Evolutionary conservation across 306 rosid genomes (phyloP).

Genomic region (Quercus aquifolioides): DNA sequence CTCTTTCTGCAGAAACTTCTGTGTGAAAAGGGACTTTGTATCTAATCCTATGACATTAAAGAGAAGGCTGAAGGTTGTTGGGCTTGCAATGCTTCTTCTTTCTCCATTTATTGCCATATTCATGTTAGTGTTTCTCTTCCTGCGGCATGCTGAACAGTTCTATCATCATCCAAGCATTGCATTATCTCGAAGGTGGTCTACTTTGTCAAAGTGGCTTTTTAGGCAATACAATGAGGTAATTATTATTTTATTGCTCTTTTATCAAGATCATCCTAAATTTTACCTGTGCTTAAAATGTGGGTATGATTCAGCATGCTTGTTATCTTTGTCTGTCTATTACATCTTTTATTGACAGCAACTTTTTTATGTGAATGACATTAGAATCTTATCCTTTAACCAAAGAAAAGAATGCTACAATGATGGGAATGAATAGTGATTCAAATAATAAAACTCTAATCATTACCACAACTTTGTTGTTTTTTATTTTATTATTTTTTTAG

Average conservation of each 20-base stretch:
- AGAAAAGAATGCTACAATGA: neutral
- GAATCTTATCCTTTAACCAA: too few relatives aligned
- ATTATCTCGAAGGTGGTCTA: constrained; percentile 93
- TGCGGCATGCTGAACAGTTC: constrained; percentile 93
- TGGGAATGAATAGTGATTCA: neutral
- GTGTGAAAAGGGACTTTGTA: constrained; percentile 67
- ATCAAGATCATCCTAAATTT: neutral
- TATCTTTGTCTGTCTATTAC: neutral
- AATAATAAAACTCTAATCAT: neutral
- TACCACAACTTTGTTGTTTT: neutral
- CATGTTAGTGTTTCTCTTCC: constrained; percentile 90
- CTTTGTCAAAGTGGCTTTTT: constrained; percentile 86
- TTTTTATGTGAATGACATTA: too few relatives aligned
- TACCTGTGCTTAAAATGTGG: neutral
- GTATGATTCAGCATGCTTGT: neutral
- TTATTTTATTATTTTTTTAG: too few relatives aligned
- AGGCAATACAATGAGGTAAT: constrained; percentile 93
- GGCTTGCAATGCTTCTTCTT: constrained; percentile 81
- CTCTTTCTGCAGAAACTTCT: constrained; percentile 61
- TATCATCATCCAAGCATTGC: constrained; percentile 91
- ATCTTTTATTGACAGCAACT: too few relatives aligned
- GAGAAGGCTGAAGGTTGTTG: constrained; percentile 88
- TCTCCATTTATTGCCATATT: constrained; percentile 97
- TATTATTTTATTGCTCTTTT: neutral
- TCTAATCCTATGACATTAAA: constrained; percentile 71